phyloP scores from a whole-genome alignment of 345 rosid genomes.

The Erucastrum elatum region DNA sequence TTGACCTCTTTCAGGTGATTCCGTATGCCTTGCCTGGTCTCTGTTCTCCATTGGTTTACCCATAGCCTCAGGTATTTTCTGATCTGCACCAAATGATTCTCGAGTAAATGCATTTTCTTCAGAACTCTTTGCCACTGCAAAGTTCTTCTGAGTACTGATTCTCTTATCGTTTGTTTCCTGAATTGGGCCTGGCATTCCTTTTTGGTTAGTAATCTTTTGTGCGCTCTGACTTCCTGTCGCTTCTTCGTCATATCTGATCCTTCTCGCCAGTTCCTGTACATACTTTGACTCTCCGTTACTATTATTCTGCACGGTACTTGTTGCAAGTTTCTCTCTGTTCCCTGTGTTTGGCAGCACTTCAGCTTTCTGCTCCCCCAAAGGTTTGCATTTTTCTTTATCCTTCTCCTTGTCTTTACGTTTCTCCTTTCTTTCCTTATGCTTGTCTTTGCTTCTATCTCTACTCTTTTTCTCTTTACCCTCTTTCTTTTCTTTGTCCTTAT shows the following conservation, averaged over 20 bases:
- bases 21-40: slow-evolving; percentile 40
- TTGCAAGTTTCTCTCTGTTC: slow-evolving; percentile 40
- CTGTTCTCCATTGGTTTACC: slow-evolving; percentile 42
- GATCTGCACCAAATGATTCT: slow-evolving; percentile 33
- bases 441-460: slow-evolving; percentile 55
- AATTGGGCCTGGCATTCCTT: slow-evolving; percentile 28
- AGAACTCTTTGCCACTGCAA: slow-evolving; percentile 27
- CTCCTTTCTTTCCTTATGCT: slow-evolving; percentile 47
- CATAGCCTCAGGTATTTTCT: slow-evolving; percentile 42
- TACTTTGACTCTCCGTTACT: slow-evolving; percentile 45
- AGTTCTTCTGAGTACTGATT: slow-evolving; percentile 41
- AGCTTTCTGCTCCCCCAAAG: slow-evolving; percentile 39
- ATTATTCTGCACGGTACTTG: slow-evolving; percentile 35
- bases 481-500: slow-evolving; percentile 49
- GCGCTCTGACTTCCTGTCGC: slow-evolving; percentile 46
- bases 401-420: slow-evolving; percentile 47
- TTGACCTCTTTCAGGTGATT: slow-evolving; percentile 42
- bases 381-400: slow-evolving; percentile 43
- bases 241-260: slow-evolving; percentile 49
- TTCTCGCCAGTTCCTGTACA: slow-evolving; percentile 55
- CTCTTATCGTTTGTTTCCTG: slow-evolving; percentile 40
- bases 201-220: slow-evolving; percentile 16
- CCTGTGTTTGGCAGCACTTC: slow-evolving; percentile 29
- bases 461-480: slow-evolving; percentile 52
- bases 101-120: slow-evolving; percentile 38